Evolutionary conservation across 2,329 filamentous ascomycete species (phyloP).

Genomic region (Pezizomycotina sp.): DNA sequence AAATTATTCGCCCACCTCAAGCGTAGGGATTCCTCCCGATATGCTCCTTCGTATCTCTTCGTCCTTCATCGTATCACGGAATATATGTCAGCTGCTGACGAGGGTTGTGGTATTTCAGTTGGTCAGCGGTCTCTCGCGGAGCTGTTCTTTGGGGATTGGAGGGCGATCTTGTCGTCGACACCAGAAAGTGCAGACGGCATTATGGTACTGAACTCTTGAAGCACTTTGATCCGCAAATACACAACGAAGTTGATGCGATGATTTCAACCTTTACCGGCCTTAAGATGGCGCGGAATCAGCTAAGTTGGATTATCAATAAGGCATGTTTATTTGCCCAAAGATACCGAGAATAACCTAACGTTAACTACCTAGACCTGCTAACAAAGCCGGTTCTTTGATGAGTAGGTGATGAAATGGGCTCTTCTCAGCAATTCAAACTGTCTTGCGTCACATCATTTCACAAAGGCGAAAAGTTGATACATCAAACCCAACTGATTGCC

Average conservation of each 20-base stretch:
- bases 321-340: too few species aligned
- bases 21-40: conserved; percentile 6
- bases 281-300: conserved; percentile 18
- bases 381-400: too few species aligned
- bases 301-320: conserved; percentile 18
- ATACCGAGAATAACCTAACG: too few species aligned
- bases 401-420: conserved; percentile 16
- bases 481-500: conserved; percentile 16
- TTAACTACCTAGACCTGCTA: too few species aligned
- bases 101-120: conserved; percentile 1
- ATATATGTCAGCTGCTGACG: too few species aligned
- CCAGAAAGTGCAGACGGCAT: conserved; percentile 15
- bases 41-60: too few species aligned
- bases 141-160: conserved; percentile 17
- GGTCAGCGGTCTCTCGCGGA: conserved; percentile 15
- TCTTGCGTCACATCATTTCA: conserved; percentile 19
- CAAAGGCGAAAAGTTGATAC: conserved; percentile 16
- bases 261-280: conserved; percentile 19
- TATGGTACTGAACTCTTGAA: conserved; percentile 18
- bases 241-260: conserved; percentile 17
- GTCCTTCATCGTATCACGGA: neutral
- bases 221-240: conserved; percentile 16
- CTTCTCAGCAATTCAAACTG: conserved; percentile 15
- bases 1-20: conserved; percentile 11
- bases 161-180: conserved; percentile 16